phyloP scores from a whole-genome alignment of 371 early-diverging fungal genomes.

The Lichtheimia corymbifera region DNA sequence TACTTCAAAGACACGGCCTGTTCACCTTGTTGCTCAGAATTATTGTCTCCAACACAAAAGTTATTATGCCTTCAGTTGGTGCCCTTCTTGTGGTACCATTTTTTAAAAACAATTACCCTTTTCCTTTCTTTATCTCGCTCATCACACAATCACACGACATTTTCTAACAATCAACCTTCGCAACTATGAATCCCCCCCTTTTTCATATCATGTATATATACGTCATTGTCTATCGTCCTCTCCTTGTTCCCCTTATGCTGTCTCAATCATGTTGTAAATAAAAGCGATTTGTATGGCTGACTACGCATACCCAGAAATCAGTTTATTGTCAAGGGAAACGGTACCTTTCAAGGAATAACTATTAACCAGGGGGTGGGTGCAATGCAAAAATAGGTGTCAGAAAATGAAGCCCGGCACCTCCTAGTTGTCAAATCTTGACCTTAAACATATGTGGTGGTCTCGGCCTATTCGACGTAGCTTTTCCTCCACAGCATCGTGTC shows the following conservation, averaged over 20 bases:
- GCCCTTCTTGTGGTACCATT: constrained; percentile 8
- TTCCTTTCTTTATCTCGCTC: neutral
- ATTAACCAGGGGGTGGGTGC: too few species aligned
- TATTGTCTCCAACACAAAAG: constrained; percentile 13
- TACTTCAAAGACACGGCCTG: neutral
- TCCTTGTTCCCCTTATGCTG: neutral
- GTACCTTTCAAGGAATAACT: too few species aligned
- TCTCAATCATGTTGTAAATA: neutral
- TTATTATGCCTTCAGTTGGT: constrained; percentile 16
- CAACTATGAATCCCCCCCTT: neutral
- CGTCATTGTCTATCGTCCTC: neutral
- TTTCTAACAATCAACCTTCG: neutral
- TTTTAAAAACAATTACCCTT: neutral
- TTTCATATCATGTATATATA: neutral
- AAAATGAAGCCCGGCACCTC: neutral
- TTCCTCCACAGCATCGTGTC: neutral
- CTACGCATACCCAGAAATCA: too few species aligned
- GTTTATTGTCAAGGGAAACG: too few species aligned
- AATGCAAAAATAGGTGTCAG: too few species aligned
- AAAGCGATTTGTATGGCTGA: too few species aligned
- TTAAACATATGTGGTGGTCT: neutral
- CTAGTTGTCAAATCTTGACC: neutral
- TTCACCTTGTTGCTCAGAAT: constrained; percentile 11
- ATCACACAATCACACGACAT: neutral
- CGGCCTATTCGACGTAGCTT: constrained; percentile 2